These are phyloP conservation scores for Ceratobasidium sp. DNA, from an alignment of 1,284 basidiomycete genomes.

Conservation along the genomic window DNA sequence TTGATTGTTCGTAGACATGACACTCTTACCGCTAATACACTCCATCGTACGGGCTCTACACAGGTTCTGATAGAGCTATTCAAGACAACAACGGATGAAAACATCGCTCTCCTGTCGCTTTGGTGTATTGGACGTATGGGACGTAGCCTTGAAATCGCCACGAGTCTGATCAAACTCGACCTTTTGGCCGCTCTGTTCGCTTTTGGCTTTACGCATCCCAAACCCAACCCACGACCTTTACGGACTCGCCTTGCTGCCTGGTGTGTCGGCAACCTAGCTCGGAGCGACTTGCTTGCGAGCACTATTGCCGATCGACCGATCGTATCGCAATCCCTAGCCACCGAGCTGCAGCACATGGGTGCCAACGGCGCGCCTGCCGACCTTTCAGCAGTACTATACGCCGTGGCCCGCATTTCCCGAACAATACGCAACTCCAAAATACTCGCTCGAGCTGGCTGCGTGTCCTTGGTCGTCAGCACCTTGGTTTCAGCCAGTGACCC, in stretches of 20 bases:
- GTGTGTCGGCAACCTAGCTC: slow-evolving; percentile 49
- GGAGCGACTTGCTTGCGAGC: slow-evolving; percentile 44
- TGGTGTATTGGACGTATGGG: slow-evolving; percentile 47
- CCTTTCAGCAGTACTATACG: slow-evolving; percentile 40
- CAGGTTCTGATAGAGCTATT: slow-evolving; percentile 45
- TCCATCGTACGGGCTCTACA: slow-evolving; percentile 45
- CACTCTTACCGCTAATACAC: slow-evolving; percentile 45
- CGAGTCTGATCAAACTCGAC: slow-evolving; percentile 46
- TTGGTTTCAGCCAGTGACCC: slow-evolving; percentile 36
- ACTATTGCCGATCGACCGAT: slow-evolving; percentile 29
- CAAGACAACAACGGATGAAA: slow-evolving; percentile 40
- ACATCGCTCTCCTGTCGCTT: slow-evolving; percentile 34
- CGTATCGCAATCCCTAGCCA: slow-evolving; percentile 14
- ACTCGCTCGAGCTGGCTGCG: slow-evolving; percentile 43
- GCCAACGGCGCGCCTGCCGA: slow-evolving; percentile 2
- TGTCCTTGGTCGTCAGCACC: slow-evolving; percentile 37
- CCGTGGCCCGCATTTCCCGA: slow-evolving; percentile 45
- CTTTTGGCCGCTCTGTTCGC: slow-evolving; percentile 30
- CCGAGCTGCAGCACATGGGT: slow-evolving; percentile 30
- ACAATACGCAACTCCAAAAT: slow-evolving; percentile 45
- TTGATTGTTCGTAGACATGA: slow-evolving; percentile 29
- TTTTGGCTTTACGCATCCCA: slow-evolving; percentile 36
- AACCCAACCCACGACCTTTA: slow-evolving; percentile 29
- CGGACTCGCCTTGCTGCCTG: slow-evolving; percentile 34
- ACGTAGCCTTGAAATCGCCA: slow-evolving; percentile 44